Evolutionary conservation across 2,329 filamentous ascomycete genomes (phyloP).

Genomic region (Aotearoamyces nothofagi): DNA sequence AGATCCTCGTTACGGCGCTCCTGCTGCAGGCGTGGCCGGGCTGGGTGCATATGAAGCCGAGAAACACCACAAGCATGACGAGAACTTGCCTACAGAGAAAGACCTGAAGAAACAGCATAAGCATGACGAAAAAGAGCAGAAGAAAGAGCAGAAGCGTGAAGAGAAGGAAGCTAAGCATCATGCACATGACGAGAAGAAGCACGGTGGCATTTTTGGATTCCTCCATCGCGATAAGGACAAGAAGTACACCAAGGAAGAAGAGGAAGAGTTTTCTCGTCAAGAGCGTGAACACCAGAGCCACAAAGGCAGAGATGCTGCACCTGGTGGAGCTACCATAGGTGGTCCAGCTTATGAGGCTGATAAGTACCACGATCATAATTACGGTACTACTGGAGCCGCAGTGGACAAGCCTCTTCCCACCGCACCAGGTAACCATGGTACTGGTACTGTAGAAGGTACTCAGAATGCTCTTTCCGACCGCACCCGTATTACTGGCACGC

Average conservation of each 20-base stretch:
- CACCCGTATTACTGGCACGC: too few species aligned
- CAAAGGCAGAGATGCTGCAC: too few species aligned
- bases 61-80: slow-evolving; percentile 2
- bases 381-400: slow-evolving; percentile 1
- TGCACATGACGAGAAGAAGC: slow-evolving; percentile 6
- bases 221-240: slow-evolving; percentile 15
- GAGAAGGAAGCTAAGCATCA: slow-evolving; percentile 6
- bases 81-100: slow-evolving; percentile 6
- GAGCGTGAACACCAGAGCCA: slow-evolving; percentile 7
- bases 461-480: slow-evolving; percentile 5
- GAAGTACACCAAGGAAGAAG: slow-evolving; percentile 13
- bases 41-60: slow-evolving; percentile 3
- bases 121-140: slow-evolving; percentile 7
- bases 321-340: too few species aligned
- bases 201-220: slow-evolving; percentile 11
- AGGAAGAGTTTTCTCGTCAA: slow-evolving; percentile 9
- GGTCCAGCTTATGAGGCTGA: too few species aligned
- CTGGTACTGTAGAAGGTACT: slow-evolving; percentile 7
- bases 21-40: slow-evolving; percentile 6
- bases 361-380: slow-evolving; percentile 8
- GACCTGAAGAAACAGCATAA: slow-evolving; percentile 6
- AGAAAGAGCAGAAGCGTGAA: too few species aligned
- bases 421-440: slow-evolving; percentile 7
- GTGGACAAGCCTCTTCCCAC: slow-evolving; percentile 5
- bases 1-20: too few species aligned